Evolutionary conservation across 805 yeast species (phyloP), one percentile per base, ranked within the genome.

Genomic region (Schwanniomyces occidentalis): DNA sequence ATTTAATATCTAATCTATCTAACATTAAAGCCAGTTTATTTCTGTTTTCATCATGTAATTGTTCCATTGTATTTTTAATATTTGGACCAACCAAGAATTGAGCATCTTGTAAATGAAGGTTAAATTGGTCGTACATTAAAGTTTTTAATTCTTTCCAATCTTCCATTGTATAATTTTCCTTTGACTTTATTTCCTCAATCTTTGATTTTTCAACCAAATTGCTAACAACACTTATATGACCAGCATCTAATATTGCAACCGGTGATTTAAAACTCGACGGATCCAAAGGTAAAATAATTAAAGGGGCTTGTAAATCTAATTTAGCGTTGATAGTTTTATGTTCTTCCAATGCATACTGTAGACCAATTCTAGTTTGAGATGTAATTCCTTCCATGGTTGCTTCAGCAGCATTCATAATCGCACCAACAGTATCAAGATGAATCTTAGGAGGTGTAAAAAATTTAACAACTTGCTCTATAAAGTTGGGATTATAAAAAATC

Each of bases 221-320:
- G 53, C 96, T 86, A 2, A 69, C 62, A 10, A 93, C 78, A 44
- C 88, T 81, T 16, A 95, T 82, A 57, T 91, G 96, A 52, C 99
- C 99, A 6, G 97, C 96, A 69, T 93, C 98, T 35, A 93, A 70
- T 13, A 93, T 78, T 3, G 90, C 86, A 45, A 95, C 95, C 0
- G 97, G 95, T 0, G 97, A 80, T 25, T 82, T 71, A 80, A 87
- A 81, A 44, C 76, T 77, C 8, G 78, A 71, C 0, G 95, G 85
- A 51, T 88, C 86, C 20, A 88, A 66, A 0, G 99, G 99, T 12
- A 93, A 49, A 6, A 91, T 83, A 15, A 95, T 79, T 45, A 93
- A 67, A 0, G 99, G 99, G 0, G 98, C 95, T 52, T 90, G 96
- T 27, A 95, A 68, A 60, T 95, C 98, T 42, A 93, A 73, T 49